These are phyloP conservation scores for Umbelopsis sp. DNA, from an alignment of 192 early-diverging fungal species.

Conservation along the genomic window DNA sequence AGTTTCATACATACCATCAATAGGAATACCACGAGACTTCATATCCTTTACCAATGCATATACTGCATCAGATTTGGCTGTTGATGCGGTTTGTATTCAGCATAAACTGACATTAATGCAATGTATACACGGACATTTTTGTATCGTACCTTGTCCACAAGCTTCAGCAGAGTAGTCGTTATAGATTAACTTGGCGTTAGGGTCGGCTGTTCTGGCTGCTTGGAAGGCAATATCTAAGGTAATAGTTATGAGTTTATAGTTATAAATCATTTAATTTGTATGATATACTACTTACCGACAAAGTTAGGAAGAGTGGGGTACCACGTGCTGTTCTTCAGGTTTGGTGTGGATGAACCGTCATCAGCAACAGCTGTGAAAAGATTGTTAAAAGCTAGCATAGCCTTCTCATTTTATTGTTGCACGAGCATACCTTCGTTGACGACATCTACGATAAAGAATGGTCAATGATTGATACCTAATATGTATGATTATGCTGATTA, in stretches of 20 bases:
- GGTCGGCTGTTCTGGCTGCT: constrained; percentile 5
- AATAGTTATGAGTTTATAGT: neutral
- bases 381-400: neutral
- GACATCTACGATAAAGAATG: neutral
- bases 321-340: neutral
- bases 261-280: too few relatives aligned
- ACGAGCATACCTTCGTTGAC: constrained; percentile 3
- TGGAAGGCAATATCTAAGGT: constrained; percentile 7
- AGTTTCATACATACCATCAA: neutral
- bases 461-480: neutral
- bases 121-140: neutral
- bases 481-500: neutral
- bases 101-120: neutral
- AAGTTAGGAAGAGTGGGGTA: neutral
- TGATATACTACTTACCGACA: neutral
- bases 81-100: neutral
- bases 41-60: constrained; percentile 3
- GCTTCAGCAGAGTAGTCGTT: constrained; percentile 5
- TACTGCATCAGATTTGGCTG: constrained; percentile 12
- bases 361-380: neutral
- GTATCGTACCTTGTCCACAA: neutral
- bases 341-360: neutral
- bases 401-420: too few relatives aligned
- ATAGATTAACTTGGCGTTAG: neutral
- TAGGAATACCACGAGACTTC: constrained; percentile 12